Base-by-base conservation (phyloP, 139 green algal genomes). In the Coelastrella sp. region DNA sequence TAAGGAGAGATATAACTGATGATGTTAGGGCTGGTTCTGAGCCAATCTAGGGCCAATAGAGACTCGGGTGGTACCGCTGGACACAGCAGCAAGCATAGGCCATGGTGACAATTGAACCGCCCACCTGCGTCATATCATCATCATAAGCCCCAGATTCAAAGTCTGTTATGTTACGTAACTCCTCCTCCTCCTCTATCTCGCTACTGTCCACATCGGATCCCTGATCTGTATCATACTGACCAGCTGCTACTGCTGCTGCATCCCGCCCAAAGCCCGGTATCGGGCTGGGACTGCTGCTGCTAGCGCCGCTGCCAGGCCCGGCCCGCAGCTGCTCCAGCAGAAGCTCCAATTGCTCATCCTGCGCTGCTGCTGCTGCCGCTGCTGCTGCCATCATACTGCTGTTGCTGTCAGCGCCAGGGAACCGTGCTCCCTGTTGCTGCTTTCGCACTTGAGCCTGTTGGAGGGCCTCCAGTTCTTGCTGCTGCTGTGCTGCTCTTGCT, bases 281-380 rank as follows among this genome's bases (percentile, higher is more conserved):
- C 16, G 23, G 74, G 2, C 74, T 80, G 58, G 58, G 10, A 64
- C 80, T 19, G 17, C 74, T 80, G 80, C 57, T 73, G 80, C 80
- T 57, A 17, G 7, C 61, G 81, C 81, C 64, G 81, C 81, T 78
- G 80, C 80, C 68, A 80, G 74, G 11, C 3, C 74, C 23, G 3
- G 7, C 61, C 1, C 81, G 19, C 61, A 87, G 47, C 81, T 87
- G 81, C 81, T 87, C 23, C 13, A 87, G 64, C 81, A 87, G 81
- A n/a, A 87, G 81, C 81, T 87, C 61, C 81, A 87, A 64, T 64
- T 87, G 81, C 81, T 76, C 81, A 47, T 87, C 81, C 23, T 87
- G 81, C 17, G 57, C 81, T 17, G 61, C 81, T 64, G 61, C 81
- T 32, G 64, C 64, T 11, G 81, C 81, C 6, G 81, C 61, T 54